A percentile compares a stretch with the other conserved stretches of the same genome.
These are phyloP conservation scores for Theileria sp. DNA, from an alignment of 169 alveolate genomes.

Conservation along the genomic window DNA sequence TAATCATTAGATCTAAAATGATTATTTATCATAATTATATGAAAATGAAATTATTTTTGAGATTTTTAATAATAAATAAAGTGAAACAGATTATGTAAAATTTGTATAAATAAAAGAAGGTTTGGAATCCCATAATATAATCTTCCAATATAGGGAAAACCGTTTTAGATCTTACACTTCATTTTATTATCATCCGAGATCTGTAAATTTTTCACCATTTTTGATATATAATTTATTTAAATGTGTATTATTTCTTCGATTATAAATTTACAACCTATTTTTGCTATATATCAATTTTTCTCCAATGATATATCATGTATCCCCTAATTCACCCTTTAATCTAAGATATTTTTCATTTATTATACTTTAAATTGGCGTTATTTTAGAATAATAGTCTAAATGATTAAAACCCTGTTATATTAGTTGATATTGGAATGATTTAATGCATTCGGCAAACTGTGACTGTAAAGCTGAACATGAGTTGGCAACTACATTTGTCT, in stretches of 20 bases:
- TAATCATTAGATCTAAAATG: too few species aligned
- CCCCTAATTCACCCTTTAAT: background rate
- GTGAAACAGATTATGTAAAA: background rate
- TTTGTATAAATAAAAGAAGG: background rate
- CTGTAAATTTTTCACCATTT: background rate
- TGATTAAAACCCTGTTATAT: background rate
- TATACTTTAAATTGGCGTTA: background rate
- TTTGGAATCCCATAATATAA: background rate
- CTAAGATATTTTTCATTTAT: background rate
- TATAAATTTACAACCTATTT: background rate
- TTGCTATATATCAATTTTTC: background rate
- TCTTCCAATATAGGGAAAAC: background rate
- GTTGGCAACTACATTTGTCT: conserved; percentile 43
- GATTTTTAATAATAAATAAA: background rate
- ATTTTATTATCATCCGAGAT: background rate
- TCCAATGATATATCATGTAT: background rate
- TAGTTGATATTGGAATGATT: background rate
- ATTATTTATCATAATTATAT: background rate
- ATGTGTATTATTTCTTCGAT: background rate
- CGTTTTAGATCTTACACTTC: background rate
- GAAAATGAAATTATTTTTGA: background rate
- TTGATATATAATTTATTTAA: background rate
- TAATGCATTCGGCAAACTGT: conserved; percentile 62
- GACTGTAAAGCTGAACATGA: conserved; percentile 69
- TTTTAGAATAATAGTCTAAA: background rate